Conservation (phyloP, 371 early-diverging fungal species). For the Funneliformis caledonium region DNA sequence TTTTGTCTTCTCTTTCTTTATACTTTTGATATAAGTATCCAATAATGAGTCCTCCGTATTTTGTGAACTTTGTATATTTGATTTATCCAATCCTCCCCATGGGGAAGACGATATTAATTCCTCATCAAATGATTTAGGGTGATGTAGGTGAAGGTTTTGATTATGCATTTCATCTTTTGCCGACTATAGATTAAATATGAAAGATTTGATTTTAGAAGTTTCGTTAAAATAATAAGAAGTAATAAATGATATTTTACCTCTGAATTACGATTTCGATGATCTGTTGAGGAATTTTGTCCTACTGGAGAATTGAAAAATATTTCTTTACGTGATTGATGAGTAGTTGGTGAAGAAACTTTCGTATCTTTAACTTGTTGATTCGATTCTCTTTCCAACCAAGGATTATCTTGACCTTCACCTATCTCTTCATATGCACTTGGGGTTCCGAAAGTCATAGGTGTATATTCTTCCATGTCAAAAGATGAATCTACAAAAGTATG, state of each 20-base stretch:
- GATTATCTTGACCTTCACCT: constrained; percentile 37
- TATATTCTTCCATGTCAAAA: neutral
- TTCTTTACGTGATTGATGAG: no score
- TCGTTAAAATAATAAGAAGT: no score
- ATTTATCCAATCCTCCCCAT: neutral
- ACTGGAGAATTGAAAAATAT: no score
- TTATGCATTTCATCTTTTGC: neutral
- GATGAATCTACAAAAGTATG: constrained; percentile 2
- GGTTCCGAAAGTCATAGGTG: constrained; percentile 2
- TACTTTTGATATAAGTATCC: neutral
- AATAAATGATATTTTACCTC: no score
- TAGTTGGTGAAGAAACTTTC: neutral
- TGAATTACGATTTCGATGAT: neutral
- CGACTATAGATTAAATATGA: no score
- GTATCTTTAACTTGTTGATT: neutral
- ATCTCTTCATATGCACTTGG: constrained; percentile 36
- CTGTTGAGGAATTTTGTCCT: neutral
- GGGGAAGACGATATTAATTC: neutral
- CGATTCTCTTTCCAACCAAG: constrained; percentile 20
- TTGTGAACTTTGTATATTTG: neutral
- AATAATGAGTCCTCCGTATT: neutral
- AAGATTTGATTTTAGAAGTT: no score
- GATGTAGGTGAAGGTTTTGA: neutral
- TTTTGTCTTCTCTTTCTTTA: neutral
- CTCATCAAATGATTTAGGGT: neutral